Percentiles rank a stretch among this genome's conserved stretches.
These are phyloP conservation scores for Dispira parvispora DNA, from an alignment of 192 early-diverging fungal genomes.

Conservation along the genomic window DNA sequence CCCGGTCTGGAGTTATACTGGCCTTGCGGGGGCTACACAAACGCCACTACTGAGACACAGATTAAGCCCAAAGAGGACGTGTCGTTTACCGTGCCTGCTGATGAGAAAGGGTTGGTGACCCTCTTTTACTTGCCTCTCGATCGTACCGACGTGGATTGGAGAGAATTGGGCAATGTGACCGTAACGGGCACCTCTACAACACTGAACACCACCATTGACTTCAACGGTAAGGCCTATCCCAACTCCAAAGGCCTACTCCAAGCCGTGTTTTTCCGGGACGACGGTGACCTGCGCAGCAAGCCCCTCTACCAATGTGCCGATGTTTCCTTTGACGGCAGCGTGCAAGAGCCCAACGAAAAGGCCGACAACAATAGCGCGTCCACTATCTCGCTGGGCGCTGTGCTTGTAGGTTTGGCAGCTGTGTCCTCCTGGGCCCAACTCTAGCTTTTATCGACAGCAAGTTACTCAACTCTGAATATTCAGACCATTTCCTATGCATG, in stretches of 20 bases:
- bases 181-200: constrained; percentile 2
- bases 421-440: too few relatives aligned
- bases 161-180: constrained; percentile 2
- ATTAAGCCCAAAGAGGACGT: neutral
- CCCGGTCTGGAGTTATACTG: neutral
- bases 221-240: neutral
- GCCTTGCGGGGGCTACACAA: constrained; percentile 7
- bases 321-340: neutral
- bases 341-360: neutral
- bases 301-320: constrained; percentile 10
- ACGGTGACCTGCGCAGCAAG: neutral
- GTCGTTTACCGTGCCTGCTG: constrained; percentile 2
- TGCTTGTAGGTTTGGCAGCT: too few relatives aligned
- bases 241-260: constrained; percentile 3
- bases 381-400: too few relatives aligned
- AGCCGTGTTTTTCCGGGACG: constrained; percentile 1
- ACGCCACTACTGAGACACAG: neutral
- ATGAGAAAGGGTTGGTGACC: neutral
- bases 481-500: too few relatives aligned
- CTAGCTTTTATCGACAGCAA: too few relatives aligned
- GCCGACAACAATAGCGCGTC: too few relatives aligned
- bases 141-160: neutral
- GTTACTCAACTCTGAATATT: too few relatives aligned
- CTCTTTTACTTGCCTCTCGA: constrained; percentile 2
- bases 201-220: neutral